phyloP scores from a whole-genome alignment of 495 filamentous ascomycete genomes.

The Penicillium dipodomyicola region DNA sequence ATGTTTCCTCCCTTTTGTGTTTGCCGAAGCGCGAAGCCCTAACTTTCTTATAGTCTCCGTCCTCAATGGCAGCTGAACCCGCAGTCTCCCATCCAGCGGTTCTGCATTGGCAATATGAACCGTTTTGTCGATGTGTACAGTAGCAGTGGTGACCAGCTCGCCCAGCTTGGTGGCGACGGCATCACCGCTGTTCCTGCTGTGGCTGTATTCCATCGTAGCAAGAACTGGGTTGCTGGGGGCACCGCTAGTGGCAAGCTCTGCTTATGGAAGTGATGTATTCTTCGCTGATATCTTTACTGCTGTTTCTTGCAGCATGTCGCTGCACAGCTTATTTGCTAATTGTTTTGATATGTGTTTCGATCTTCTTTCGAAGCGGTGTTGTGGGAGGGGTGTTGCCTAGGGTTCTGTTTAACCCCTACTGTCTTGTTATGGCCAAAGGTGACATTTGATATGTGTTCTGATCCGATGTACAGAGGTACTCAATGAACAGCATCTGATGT shows the following conservation, averaged over 20 bases:
- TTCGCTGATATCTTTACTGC: not conserved
- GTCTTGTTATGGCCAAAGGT: not conserved
- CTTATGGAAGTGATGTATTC: slow-evolving; percentile 70
- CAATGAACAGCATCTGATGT: not conserved
- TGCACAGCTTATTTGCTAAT: not conserved
- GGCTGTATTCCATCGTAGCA: slow-evolving; percentile 80
- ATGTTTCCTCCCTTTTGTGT: not conserved
- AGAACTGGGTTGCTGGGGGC: slow-evolving; percentile 90
- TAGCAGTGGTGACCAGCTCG: slow-evolving; percentile 77
- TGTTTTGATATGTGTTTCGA: not conserved
- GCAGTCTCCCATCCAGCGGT: slow-evolving; percentile 71
- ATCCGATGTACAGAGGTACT: not conserved
- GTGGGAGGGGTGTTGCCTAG: not conserved
- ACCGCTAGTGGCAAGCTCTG: slow-evolving; percentile 91
- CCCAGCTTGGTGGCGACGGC: slow-evolving; percentile 81
- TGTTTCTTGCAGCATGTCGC: not conserved
- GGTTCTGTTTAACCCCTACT: not conserved
- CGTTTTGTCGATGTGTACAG: slow-evolving; percentile 91
- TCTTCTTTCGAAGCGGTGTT: not conserved
- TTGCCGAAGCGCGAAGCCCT: not conserved
- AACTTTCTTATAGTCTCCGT: slow-evolving; percentile 63
- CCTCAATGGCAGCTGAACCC: slow-evolving; percentile 89
- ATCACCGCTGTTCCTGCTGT: slow-evolving; percentile 95
- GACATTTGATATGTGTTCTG: not conserved
- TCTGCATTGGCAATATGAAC: slow-evolving; percentile 97